Percentiles rank a stretch among this genome's conserved stretches.
Conservation (phyloP, 768 basidiomycete genomes). For the Sporobolomyces roseus region DNA sequence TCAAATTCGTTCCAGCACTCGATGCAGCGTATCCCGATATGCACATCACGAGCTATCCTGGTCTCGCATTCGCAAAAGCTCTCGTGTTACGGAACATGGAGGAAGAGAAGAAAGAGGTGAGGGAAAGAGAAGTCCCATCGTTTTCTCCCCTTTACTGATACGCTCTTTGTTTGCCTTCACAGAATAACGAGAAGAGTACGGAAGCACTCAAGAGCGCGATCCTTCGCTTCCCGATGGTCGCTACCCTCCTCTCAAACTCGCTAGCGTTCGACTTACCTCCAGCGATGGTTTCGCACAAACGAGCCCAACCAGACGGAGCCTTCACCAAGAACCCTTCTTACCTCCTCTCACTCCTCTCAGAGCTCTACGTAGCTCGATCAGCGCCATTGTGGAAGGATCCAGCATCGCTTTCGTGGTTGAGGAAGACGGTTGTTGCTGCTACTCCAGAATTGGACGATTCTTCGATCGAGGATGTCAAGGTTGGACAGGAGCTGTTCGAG, state of each 20-base stretch:
- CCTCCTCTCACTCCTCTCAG: conserved; percentile 70
- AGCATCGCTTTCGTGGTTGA: conserved; percentile 63
- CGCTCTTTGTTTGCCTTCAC: background rate
- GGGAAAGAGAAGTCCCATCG: conserved; percentile 47
- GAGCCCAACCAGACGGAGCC: conserved; percentile 31
- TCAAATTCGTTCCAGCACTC: conserved; percentile 53
- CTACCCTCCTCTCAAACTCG: conserved; percentile 80
- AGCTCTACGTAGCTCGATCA: conserved; percentile 80
- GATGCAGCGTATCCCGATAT: conserved; percentile 48
- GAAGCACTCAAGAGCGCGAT: conserved; percentile 70
- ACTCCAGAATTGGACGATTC: conserved; percentile 47
- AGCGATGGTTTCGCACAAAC: conserved; percentile 15
- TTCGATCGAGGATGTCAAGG: conserved; percentile 12
- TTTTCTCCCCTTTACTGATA: too few relatives aligned
- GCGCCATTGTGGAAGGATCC: conserved; percentile 76
- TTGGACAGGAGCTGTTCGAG: conserved; percentile 14
- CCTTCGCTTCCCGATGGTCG: conserved; percentile 69
- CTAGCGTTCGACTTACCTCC: conserved; percentile 37
- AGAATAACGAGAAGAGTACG: conserved; percentile 63
- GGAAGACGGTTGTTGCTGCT: conserved; percentile 55
- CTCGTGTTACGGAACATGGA: conserved; percentile 46
- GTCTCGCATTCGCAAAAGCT: conserved; percentile 50
- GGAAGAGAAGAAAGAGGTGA: conserved; percentile 50
- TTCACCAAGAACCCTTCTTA: conserved; percentile 38
- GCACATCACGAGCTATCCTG: conserved; percentile 66